Percentiles rank a stretch among this genome's conserved stretches.
These are phyloP conservation scores for Colletotrichum simmondsii DNA, from an alignment of 2,329 filamentous ascomycete species.

Conservation along the genomic window DNA sequence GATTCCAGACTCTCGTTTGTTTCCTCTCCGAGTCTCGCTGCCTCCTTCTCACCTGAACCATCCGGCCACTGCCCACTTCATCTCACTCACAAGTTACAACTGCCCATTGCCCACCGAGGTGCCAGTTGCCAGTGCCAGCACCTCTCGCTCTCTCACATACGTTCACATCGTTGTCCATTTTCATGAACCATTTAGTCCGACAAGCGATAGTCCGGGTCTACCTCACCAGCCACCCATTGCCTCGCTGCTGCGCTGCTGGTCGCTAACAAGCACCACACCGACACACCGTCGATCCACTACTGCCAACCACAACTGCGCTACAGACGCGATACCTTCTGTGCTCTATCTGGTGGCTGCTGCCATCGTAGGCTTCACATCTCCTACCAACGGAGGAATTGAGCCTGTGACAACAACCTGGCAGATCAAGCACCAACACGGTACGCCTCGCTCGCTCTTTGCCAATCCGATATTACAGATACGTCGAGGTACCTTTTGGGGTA, in stretches of 20 bases:
- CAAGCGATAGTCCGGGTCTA: no score
- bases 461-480: not conserved
- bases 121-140: no score
- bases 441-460: not conserved
- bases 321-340: constrained; percentile 2
- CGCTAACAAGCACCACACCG: not conserved
- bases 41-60: constrained; percentile 18
- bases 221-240: not conserved
- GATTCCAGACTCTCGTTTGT: constrained; percentile 1
- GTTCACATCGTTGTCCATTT: not conserved
- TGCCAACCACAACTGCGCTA: constrained; percentile 19
- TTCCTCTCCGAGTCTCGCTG: not conserved
- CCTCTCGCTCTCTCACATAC: no score
- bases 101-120: no score
- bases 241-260: not conserved
- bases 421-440: not conserved
- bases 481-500: not conserved
- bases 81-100: no score
- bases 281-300: constrained; percentile 11
- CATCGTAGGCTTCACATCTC: constrained; percentile 17
- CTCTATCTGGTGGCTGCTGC: constrained; percentile 12
- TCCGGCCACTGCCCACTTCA: not conserved
- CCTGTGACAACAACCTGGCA: not conserved
- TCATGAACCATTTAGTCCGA: not conserved
- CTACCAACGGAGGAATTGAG: not conserved